Evolutionary conservation across 208 protist species (phyloP).

Genomic region (Acanthamoeba sp.): DNA sequence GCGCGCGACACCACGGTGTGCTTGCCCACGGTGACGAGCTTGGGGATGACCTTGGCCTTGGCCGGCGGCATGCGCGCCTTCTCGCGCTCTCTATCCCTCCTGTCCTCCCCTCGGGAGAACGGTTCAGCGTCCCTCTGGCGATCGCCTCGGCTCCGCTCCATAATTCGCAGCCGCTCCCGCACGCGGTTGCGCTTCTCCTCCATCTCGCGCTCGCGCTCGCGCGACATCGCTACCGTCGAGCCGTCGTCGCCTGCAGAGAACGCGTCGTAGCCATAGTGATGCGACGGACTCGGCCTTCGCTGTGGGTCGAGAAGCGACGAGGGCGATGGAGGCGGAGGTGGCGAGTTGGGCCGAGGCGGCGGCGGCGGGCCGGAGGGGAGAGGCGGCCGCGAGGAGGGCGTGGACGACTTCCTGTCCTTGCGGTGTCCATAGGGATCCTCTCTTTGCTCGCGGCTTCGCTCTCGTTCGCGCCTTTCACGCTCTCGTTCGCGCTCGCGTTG

Average conservation of each 20-base stretch:
- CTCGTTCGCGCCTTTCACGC: not conserved
- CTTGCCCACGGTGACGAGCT: slow-evolving; percentile 49
- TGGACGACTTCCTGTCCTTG: not conserved
- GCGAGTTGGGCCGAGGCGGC: not conserved
- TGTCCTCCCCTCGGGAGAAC: not conserved
- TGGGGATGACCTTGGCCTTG: slow-evolving; percentile 14
- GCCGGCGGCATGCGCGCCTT: slow-evolving; percentile 21
- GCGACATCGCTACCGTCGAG: not conserved
- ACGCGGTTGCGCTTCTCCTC: slow-evolving; percentile 37
- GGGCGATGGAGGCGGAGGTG: not conserved
- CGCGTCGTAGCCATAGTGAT: not conserved
- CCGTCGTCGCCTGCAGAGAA: not conserved
- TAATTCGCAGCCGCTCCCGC: not conserved
- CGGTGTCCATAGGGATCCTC: not conserved
- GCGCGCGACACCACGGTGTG: slow-evolving; percentile 19
- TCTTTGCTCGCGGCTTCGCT: not conserved
- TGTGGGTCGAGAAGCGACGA: not conserved
- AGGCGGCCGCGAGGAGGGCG: not conserved
- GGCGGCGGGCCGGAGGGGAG: not conserved
- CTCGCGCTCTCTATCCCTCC: not conserved
- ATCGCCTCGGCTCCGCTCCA: not conserved
- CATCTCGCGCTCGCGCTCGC: not conserved
- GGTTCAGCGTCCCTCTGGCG: no score
- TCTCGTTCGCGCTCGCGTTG: slow-evolving; percentile 6
- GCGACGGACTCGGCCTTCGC: not conserved